These are phyloP conservation scores for Quercus variabilis DNA, from an alignment of 306 rosid genomes.

Conservation along the genomic window DNA sequence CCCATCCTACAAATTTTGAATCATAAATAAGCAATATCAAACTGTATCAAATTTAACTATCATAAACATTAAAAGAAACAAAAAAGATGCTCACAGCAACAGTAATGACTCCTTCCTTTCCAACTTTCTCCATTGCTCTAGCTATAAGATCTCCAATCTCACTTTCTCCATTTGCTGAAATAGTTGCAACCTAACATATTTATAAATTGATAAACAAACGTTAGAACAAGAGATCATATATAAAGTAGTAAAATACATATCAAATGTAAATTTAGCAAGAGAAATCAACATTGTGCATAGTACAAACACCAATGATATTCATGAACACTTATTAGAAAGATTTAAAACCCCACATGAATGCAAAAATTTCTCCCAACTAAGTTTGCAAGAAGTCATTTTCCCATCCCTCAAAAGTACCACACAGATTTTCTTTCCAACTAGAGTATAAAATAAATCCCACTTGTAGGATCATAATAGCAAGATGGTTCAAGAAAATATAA, in stretches of 20 bases:
- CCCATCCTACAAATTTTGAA: constrained; percentile 64
- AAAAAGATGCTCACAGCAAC: constrained; percentile 57
- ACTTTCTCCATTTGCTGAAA: constrained; percentile 91
- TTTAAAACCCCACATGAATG: not conserved
- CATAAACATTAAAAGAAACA: constrained; percentile 7
- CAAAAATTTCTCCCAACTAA: not conserved
- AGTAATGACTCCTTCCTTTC: constrained; percentile 94
- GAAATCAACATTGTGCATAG: not conserved
- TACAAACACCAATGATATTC: not conserved
- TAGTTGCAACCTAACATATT: constrained; percentile 73
- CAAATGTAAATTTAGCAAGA: not conserved
- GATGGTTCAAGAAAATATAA: not conserved
- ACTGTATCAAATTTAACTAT: not conserved
- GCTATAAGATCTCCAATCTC: constrained; percentile 92
- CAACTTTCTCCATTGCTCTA: constrained; percentile 98
- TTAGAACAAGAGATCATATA: not conserved
- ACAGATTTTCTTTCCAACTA: not conserved
- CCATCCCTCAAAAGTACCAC: not conserved
- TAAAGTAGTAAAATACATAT: not conserved
- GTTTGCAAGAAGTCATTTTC: not conserved
- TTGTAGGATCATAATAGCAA: constrained; percentile 2
- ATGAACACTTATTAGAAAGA: not conserved
- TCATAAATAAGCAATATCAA: constrained; percentile 15
- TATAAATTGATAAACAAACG: not conserved
- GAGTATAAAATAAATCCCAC: not conserved